A percentile compares a stretch with the other conserved stretches of the same genome.
Conservation (phyloP, 768 basidiomycete genomes). For the Leccinellum rugosiceps region DNA sequence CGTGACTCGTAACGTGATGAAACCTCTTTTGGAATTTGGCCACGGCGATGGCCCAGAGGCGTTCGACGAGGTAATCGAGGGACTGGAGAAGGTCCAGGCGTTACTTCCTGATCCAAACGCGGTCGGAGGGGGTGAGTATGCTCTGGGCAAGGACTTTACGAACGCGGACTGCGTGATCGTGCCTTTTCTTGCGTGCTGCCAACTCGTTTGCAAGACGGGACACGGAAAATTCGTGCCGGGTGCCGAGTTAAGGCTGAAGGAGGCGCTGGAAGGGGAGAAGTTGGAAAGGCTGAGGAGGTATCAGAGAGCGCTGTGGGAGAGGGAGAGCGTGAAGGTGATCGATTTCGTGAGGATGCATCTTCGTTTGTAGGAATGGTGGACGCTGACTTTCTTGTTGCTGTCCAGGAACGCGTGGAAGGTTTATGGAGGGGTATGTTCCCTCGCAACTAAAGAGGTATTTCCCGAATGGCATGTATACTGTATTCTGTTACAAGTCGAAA, state of each 20-base stretch:
- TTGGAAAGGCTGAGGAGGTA: conserved; percentile 51
- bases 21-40: no score
- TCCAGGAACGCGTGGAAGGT: conserved; percentile 4
- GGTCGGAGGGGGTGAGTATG: conserved; percentile 37
- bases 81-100: conserved; percentile 2
- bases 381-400: not conserved
- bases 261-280: conserved; percentile 40
- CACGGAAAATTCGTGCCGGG: conserved; percentile 47
- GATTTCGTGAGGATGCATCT: conserved; percentile 4
- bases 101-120: conserved; percentile 34
- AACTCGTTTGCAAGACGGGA: conserved; percentile 43
- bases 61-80: not conserved
- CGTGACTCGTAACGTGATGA: not conserved
- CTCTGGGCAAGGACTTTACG: conserved; percentile 43
- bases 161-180: conserved; percentile 57
- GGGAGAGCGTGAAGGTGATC: conserved; percentile 21
- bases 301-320: conserved; percentile 40
- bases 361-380: not conserved
- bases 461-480: not conserved
- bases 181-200: conserved; percentile 51
- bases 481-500: not conserved
- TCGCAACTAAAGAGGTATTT: not conserved
- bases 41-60: no score
- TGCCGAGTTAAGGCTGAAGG: conserved; percentile 41
- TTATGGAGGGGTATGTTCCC: not conserved